Evolutionary conservation across 768 basidiomycete genomes (phyloP), one percentile per base, ranked within the genome.

Genomic region (Chlorophyllum brunneum): DNA sequence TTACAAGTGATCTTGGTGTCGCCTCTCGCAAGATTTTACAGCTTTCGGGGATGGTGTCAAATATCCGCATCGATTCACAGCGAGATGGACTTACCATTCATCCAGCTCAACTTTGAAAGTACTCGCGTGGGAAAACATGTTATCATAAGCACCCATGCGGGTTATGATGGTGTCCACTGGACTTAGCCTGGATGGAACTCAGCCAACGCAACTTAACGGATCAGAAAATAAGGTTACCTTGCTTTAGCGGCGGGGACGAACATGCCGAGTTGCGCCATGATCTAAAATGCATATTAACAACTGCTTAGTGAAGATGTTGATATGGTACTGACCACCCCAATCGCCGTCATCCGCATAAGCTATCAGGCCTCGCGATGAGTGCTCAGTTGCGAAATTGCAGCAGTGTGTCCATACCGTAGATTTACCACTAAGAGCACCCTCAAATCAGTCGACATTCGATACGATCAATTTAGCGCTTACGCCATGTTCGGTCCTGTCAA

Each of bases 31-130:
- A 74, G 59, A 98, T 95, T 68, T 95, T 95, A 67, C 88, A 94
- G 60, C 92, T 94, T 54, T 23, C 8, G 31, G 53, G 34, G n/a
- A n/a, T n/a, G n/a, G 18, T 29, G 54, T 23, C 33, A 48, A 30
- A 27, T 9, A 15, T 10, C 41, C 26, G 2, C 27, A 48, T n/a
- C 18, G 9, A n/a, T 27, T 8, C 27, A n/a, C 5, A 50, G 22
- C 30, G 20, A 13, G 11, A 45, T 24, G 34, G 11, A 57, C 67
- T 36, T 59, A 93, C 92, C 92, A 92, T 80, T 99, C 97, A 65
- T 98, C 97, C 51, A 99, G 74, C 65, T 99, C 97, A 18, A 99
- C 97, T 66, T 98, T 97, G 80, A 98, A 99, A 0, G 95, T 98
- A 68, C 92, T 93, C 1, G 93, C 81, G 59, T 92, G 85, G 2